Percentiles rank a stretch among this genome's conserved stretches.
phyloP scores from a whole-genome alignment of 108 stramenopile species.

The Schizochytrium sp. region DNA sequence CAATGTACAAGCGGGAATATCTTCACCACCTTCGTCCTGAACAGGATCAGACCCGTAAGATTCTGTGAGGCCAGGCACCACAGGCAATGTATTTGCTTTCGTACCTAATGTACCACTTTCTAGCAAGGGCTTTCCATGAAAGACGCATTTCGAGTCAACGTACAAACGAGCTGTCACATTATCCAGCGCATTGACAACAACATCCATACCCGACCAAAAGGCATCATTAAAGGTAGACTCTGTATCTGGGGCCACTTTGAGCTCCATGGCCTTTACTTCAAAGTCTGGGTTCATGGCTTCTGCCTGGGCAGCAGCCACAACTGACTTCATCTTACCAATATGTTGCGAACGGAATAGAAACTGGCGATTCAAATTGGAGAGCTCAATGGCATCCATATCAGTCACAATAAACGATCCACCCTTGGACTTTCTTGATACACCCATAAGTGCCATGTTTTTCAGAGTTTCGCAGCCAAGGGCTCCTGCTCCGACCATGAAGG shows the following conservation, averaged over 20 bases:
- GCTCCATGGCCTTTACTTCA: constrained; percentile 32
- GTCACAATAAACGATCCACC: constrained; percentile 54
- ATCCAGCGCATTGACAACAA: constrained; percentile 77
- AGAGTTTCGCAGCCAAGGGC: constrained; percentile 70
- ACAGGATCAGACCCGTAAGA: constrained; percentile 64
- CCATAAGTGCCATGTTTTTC: constrained; percentile 66
- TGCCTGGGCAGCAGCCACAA: constrained; percentile 51
- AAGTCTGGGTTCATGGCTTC: constrained; percentile 45
- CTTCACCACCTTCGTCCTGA: constrained; percentile 69
- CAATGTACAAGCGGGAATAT: constrained; percentile 79
- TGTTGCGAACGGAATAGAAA: constrained; percentile 66
- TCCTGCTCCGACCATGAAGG: constrained; percentile 68
- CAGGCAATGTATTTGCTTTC: constrained; percentile 72
- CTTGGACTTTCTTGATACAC: constrained; percentile 39
- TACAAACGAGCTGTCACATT: constrained; percentile 77
- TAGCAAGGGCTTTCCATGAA: constrained; percentile 68
- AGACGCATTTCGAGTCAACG: constrained; percentile 74
- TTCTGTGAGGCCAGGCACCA: constrained; percentile 72
- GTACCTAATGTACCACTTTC: constrained; percentile 78
- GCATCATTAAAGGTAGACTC: constrained; percentile 47
- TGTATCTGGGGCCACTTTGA: constrained; percentile 60
- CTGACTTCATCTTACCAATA: constrained; percentile 65
- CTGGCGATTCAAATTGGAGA: constrained; percentile 69
- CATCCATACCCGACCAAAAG: constrained; percentile 61
- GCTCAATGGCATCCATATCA: constrained; percentile 68